Base-by-base conservation (phyloP, 1,139 yeast genomes). In the Pichia sp. region DNA sequence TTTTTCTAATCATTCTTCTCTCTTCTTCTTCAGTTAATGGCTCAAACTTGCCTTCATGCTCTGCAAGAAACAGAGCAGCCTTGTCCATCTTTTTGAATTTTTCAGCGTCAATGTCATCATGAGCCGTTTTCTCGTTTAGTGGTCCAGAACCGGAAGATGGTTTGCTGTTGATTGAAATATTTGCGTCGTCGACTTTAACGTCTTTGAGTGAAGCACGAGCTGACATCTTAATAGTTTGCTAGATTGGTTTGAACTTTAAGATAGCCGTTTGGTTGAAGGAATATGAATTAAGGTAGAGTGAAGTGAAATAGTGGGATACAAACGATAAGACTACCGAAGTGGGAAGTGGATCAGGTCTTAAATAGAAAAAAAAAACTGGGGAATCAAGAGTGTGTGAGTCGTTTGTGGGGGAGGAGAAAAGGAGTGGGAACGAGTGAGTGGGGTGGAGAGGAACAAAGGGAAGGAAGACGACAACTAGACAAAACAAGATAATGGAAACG, bases 1-100 rank as follows among this genome's bases (percentile, higher is more conserved):
- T 55, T 44, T 59, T 67, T 48, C 65, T 34, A 19, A 39, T 14
- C 41, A 53, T 47, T 47, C 37, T 55, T 59, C 44, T 40, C 12
- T 19, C 15, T 31, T 42, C 45, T 17, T 28, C 59, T 22, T 51
- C 55, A 10, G 61, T 46, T 10, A 60, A 38, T 5, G 55, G 56
- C 18, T 50, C 56, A 38, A 44, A 52, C 35, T 53, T 50, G 3
- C 55, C 60, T 3, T 53, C 60, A 33, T 47, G 45, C 31, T 26
- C 15, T 14, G 30, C 30, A 14, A 26, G 15, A 12, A 26, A 26
- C 8, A 6, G 18, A 26, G 30, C 41, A 20, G 41, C 38, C 15
- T 25, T 25, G 31, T 39, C 41, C 34, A 34, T 39, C 14, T 39
- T 28, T 2, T 39, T 35, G 17, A 34, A 39, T 9, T 18, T 22